Percentiles rank a stretch among this genome's conserved stretches.
Evolutionary conservation across 75 land plant species (phyloP).

Genomic region (Picea sitchensis): DNA sequence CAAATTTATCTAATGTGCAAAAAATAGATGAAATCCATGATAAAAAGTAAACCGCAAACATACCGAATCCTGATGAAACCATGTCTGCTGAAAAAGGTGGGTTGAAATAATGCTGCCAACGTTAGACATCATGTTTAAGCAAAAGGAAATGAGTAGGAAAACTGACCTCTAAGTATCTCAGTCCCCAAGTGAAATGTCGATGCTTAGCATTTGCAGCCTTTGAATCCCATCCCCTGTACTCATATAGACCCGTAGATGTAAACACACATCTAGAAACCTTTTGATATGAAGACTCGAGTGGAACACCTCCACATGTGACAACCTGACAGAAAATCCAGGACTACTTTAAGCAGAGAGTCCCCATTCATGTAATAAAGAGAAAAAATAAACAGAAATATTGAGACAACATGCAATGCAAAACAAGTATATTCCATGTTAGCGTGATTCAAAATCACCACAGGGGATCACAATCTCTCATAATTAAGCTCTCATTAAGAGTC

Average conservation of each 20-base stretch:
- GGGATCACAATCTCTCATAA: background rate
- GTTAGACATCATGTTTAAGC: background rate
- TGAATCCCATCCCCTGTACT: conserved; percentile 70
- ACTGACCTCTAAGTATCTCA: conserved; percentile 66
- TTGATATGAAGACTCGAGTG: conserved; percentile 78
- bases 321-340: conserved; percentile 40
- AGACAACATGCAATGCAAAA: background rate
- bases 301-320: conserved; percentile 82
- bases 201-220: conserved; percentile 72
- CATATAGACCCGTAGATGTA: conserved; percentile 62
- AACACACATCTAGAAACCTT: conserved; percentile 73
- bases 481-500: background rate
- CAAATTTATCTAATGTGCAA: background rate
- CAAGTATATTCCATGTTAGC: background rate
- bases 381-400: background rate
- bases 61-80: background rate
- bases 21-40: background rate
- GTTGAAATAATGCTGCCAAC: background rate
- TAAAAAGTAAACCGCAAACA: background rate
- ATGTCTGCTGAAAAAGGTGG: background rate
- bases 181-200: conserved; percentile 75
- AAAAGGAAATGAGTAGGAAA: conserved; percentile 5
- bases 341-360: background rate
- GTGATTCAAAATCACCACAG: background rate
- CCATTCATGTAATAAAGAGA: background rate